Conservation (phyloP, 116 monocot genomes). For the Zostera marina region DNA sequence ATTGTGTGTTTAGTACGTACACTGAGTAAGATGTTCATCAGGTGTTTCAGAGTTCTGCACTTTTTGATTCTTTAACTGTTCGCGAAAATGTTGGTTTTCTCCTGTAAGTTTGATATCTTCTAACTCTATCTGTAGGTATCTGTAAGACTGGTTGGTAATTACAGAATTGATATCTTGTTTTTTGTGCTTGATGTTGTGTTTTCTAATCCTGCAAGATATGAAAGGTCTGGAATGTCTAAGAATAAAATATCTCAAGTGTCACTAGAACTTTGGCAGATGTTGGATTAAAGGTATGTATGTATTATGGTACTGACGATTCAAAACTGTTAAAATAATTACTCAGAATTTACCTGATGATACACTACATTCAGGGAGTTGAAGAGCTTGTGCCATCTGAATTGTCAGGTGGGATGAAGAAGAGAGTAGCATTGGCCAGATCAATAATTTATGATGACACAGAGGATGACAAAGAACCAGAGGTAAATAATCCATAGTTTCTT, state of each 20-base stretch:
- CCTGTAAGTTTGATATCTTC: conserved; percentile 40
- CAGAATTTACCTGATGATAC: too few relatives aligned
- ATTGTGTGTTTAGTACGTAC: too few relatives aligned
- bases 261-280: conserved; percentile 77
- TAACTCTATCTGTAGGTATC: background rate
- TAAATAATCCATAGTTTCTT: conserved; percentile 6
- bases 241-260: conserved; percentile 59
- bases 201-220: conserved; percentile 36
- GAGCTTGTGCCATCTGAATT: conserved; percentile 80
- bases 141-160: background rate
- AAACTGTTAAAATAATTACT: too few relatives aligned
- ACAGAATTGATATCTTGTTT: too few relatives aligned
- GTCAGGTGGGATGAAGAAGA: conserved; percentile 99
- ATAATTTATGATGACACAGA: conserved; percentile 84
- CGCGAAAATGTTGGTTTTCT: conserved; percentile 99
- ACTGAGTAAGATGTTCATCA: conserved; percentile 5
- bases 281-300: conserved; percentile 73
- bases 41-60: conserved; percentile 98
- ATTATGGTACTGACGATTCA: too few relatives aligned
- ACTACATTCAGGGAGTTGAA: conserved; percentile 64
- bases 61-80: conserved; percentile 93
- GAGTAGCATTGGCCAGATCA: conserved; percentile 91
- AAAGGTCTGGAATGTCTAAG: conserved; percentile 60
- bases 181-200: background rate
- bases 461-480: conserved; percentile 76